Percentiles rank a stretch among this genome's conserved stretches.
Evolutionary conservation across 306 rosid genomes (phyloP).

Genomic region (Rosa multiflora): DNA sequence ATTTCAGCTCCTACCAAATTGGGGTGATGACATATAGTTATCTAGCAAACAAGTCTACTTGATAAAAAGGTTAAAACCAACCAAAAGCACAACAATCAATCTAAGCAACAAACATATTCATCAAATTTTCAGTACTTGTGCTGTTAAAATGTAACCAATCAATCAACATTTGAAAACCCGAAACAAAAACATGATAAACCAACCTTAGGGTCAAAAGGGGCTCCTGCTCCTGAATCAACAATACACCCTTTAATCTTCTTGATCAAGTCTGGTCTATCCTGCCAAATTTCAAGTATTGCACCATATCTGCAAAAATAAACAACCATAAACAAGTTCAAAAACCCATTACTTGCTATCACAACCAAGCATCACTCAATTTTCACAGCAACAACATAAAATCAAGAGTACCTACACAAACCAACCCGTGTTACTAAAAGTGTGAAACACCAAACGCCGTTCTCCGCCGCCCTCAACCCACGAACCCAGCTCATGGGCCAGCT

Average conservation of each 20-base stretch:
- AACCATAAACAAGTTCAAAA: neutral
- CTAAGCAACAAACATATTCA: neutral
- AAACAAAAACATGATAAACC: neutral
- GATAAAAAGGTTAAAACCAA: neutral
- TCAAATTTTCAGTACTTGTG: neutral
- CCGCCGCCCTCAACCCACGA: conserved; percentile 62
- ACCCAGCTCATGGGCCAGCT: conserved; percentile 47
- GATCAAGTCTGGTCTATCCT: conserved; percentile 45
- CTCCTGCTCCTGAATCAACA: conserved; percentile 90
- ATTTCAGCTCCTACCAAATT: neutral
- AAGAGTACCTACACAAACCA: conserved; percentile 78
- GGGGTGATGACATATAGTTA: neutral
- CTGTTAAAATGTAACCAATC: neutral
- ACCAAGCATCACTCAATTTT: neutral
- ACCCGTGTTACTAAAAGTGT: conserved; percentile 91
- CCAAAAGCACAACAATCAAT: neutral
- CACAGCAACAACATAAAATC: neutral
- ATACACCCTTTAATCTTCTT: conserved; percentile 75
- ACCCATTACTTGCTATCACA: too few species aligned
- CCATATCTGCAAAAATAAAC: conserved; percentile 59
- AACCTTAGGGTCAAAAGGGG: conserved; percentile 83
- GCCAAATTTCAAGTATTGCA: conserved; percentile 53
- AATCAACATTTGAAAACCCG: neutral
- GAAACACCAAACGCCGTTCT: conserved; percentile 70
- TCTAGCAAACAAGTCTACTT: neutral